A percentile compares a stretch with the other conserved stretches of the same genome.
These are phyloP conservation scores for Metschnikowia kofuensis DNA, from an alignment of 805 yeast species.

Conservation along the genomic window DNA sequence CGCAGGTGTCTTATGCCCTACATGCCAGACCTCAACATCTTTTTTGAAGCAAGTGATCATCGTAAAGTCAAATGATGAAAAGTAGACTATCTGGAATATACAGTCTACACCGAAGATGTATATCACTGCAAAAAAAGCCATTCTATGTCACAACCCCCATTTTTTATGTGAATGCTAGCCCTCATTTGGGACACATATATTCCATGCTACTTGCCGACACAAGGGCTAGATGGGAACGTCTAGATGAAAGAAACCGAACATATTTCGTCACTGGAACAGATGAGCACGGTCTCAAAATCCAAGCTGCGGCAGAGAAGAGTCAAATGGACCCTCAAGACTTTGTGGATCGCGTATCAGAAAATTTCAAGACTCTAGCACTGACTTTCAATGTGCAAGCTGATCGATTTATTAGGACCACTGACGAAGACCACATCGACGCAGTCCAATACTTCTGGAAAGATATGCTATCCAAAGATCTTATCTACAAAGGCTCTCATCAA, in stretches of 20 bases:
- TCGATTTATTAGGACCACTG: constrained; percentile 89
- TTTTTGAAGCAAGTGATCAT: not conserved
- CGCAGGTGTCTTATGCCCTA: not conserved
- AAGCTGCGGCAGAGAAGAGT: constrained; percentile 66
- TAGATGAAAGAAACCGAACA: constrained; percentile 32
- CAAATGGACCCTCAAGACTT: constrained; percentile 56
- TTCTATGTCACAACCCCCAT: constrained; percentile 83
- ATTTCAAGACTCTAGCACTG: constrained; percentile 64
- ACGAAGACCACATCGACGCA: constrained; percentile 65
- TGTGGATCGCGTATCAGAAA: constrained; percentile 65
- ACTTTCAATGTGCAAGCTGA: constrained; percentile 57
- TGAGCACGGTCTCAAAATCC: constrained; percentile 94
- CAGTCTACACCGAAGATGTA: not conserved
- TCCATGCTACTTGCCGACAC: constrained; percentile 84
- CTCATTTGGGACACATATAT: constrained; percentile 92
- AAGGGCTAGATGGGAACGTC: constrained; percentile 65
- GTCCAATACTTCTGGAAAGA: constrained; percentile 70
- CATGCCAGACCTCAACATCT: not conserved
- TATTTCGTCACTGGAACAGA: constrained; percentile 89
- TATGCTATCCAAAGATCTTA: constrained; percentile 57
- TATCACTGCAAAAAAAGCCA: constrained; percentile 16
- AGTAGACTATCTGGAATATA: no score
- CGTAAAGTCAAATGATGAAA: no score
- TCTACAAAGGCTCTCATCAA: constrained; percentile 77
- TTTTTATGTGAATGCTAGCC: constrained; percentile 91